These are phyloP conservation scores for Mariannaea sp. DNA, from an alignment of 2,329 filamentous ascomycete genomes.

Conservation along the genomic window DNA sequence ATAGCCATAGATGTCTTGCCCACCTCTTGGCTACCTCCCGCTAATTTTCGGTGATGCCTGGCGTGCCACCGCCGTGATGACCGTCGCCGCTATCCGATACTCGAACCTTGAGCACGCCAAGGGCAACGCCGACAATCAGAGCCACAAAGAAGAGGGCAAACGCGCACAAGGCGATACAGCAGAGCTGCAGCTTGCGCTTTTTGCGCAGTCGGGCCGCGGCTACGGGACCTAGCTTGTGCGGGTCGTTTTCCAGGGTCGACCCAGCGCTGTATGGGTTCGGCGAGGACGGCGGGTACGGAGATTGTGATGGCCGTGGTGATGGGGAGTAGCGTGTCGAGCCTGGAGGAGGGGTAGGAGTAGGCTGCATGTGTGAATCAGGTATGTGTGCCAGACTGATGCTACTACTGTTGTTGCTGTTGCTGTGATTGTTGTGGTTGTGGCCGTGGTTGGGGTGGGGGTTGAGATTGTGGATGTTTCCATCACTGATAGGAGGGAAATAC, in stretches of 20 bases:
- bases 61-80: conserved; percentile 13
- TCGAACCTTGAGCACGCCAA: conserved; percentile 35
- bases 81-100: conserved; percentile 12
- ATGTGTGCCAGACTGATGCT: no score
- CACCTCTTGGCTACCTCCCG: no score
- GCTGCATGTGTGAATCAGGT: not conserved
- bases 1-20: no score
- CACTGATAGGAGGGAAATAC: conserved; percentile 36
- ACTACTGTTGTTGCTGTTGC: not conserved
- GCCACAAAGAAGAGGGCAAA: conserved; percentile 35
- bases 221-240: conserved; percentile 33
- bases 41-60: not conserved
- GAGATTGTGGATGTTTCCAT: no score
- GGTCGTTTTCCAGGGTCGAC: conserved; percentile 23
- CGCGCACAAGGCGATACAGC: conserved; percentile 26
- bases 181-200: conserved; percentile 30
- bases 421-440: no score
- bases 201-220: conserved; percentile 29
- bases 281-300: conserved; percentile 13
- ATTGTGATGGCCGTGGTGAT: conserved; percentile 11
- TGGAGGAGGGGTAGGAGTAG: conserved; percentile 8
- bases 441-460: no score
- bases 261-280: conserved; percentile 26
- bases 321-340: conserved; percentile 25
- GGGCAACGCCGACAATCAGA: conserved; percentile 34